Conservation (phyloP, 768 basidiomycete species). For the Tylopilus balloui region DNA sequence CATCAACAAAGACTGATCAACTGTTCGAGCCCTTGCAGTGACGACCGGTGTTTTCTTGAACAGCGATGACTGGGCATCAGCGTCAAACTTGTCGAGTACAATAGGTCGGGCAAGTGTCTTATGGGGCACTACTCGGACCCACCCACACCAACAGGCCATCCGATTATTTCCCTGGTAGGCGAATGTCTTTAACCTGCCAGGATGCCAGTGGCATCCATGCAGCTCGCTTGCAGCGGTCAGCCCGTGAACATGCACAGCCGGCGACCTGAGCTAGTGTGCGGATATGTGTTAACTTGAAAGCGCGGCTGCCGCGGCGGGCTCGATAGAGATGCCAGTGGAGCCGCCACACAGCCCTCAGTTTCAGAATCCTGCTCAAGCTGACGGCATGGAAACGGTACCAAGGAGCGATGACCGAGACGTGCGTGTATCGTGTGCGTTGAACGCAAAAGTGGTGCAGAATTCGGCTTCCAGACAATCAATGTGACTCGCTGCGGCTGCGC, state of each 20-base stretch:
- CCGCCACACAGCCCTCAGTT: too few species aligned
- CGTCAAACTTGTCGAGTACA: background rate
- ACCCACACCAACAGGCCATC: background rate
- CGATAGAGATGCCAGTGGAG: too few species aligned
- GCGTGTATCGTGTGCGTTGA: too few species aligned
- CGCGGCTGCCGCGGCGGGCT: too few species aligned
- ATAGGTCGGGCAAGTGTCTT: background rate
- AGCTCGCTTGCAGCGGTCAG: background rate
- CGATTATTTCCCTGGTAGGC: background rate
- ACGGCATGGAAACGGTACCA: too few species aligned
- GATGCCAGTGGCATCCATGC: background rate
- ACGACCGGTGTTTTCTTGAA: background rate
- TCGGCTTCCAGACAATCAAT: too few species aligned
- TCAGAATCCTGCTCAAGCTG: too few species aligned
- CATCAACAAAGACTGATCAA: background rate
- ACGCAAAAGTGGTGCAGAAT: too few species aligned
- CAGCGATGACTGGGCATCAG: background rate
- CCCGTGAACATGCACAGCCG: background rate
- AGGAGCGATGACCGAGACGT: too few species aligned
- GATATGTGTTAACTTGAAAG: too few species aligned
- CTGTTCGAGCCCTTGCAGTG: background rate
- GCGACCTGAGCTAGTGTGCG: too few species aligned
- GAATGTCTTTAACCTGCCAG: background rate
- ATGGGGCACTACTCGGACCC: background rate
- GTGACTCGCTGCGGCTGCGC: too few species aligned